Conservation (phyloP, 1,284 basidiomycete species). For the Sporisorium sorghi region DNA sequence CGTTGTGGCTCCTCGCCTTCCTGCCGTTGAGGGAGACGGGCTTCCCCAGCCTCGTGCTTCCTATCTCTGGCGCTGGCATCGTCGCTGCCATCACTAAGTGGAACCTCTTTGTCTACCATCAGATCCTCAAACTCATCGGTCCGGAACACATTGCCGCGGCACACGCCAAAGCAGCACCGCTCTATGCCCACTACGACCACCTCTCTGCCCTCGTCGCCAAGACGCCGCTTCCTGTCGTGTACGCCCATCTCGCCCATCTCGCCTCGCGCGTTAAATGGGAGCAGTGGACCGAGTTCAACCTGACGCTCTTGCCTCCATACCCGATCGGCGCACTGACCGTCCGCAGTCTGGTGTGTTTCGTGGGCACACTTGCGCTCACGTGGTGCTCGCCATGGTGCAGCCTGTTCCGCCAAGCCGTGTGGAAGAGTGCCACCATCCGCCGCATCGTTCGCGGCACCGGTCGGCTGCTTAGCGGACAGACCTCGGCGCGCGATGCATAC, state of each 20-base stretch:
- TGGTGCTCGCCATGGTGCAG: constrained; percentile 68
- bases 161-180: constrained; percentile 25
- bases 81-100: constrained; percentile 2
- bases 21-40: constrained; percentile 46
- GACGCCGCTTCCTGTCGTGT: constrained; percentile 27
- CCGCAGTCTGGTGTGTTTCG: constrained; percentile 58
- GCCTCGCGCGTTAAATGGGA: constrained; percentile 19
- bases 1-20: constrained; percentile 63
- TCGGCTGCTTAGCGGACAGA: constrained; percentile 49
- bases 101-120: constrained; percentile 18
- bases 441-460: constrained; percentile 44
- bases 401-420: constrained; percentile 62
- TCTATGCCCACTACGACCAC: constrained; percentile 20
- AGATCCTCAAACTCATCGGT: constrained; percentile 28
- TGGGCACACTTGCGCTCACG: constrained; percentile 62
- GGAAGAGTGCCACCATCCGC: constrained; percentile 64
- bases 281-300: constrained; percentile 41
- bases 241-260: constrained; percentile 5
- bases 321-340: constrained; percentile 62
- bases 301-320: constrained; percentile 62
- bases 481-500: constrained; percentile 29
- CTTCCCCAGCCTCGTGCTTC: constrained; percentile 44
- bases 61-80: constrained; percentile 39
- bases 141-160: constrained; percentile 17
- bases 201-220: constrained; percentile 17